Base-by-base conservation (phyloP, 2,329 filamentous ascomycete genomes). In the Phyllosticta ampelicida region DNA sequence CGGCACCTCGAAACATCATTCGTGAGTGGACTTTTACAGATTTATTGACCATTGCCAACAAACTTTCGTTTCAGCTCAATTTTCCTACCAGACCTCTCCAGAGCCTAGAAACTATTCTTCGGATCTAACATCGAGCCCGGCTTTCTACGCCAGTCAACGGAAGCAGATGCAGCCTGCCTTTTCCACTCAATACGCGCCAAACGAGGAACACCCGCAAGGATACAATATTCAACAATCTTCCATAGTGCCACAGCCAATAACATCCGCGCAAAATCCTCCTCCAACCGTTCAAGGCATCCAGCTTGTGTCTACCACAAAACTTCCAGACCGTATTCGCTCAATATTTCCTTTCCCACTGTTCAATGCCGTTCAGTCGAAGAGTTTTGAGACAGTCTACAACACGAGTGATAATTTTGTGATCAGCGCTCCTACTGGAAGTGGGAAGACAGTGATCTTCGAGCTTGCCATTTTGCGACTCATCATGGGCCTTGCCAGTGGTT, bases 351-450 rank as follows among this genome's bases (percentile, higher is more conserved):
- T 87, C 63, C 79, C 83, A 1, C 71, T 86, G 0, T 90, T 95
- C 74, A 95, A 95, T 67, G 87, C 86, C 6, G 80, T 92, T 0
- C 89, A 95, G 66, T 94, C 89, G 0, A 89, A 86, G 66, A 90
- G 86, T 65, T 94, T 92, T 63, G 68, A 78, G 0, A 69, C 77
- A 0, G 78, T 88, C 0, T 92, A 88, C 67, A 74, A 78, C 5
- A 82, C 81, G 0, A 80, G 85, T 63, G 80, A 90, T 68, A 95
- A 95, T 62, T 77, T 94, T 13, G 87, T 94, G 0, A 77, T 95
- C 13, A 86, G 89, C 1, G 86, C 89, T 8, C 89, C 90, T 0
- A 95, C 89, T 0, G 89, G 89, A 9, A 91, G 89, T 68, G 89
- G 90, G 2, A 95, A 95, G 70, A 95, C 89, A 0, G 87, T 79